Evolutionary conservation across 1,284 basidiomycete genomes (phyloP).

Genomic region (Phaffia rhodozyma): DNA sequence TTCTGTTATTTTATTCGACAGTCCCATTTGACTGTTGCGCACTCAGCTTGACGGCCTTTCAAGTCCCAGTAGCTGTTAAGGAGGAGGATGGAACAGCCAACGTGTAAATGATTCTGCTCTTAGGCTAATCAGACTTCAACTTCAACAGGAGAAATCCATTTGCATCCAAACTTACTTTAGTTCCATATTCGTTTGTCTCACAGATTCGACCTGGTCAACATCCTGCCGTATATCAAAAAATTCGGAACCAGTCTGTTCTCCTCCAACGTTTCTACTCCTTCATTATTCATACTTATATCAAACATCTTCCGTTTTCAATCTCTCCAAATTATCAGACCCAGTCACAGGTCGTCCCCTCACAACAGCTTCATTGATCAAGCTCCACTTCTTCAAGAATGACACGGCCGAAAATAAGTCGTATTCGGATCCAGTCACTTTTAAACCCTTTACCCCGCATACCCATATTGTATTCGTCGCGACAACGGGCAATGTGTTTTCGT

Average conservation of each 20-base stretch:
- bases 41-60: conserved; percentile 81
- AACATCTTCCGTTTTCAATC: background rate
- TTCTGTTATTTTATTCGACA: background rate
- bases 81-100: conserved; percentile 63
- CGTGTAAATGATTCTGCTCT: conserved; percentile 32
- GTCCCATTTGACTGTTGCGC: conserved; percentile 80
- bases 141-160: conserved; percentile 30
- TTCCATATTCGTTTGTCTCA: background rate
- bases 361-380: conserved; percentile 67
- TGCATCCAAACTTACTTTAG: conserved; percentile 42
- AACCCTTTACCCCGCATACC: conserved; percentile 79
- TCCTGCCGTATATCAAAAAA: conserved; percentile 41
- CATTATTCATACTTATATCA: conserved; percentile 54
- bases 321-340: conserved; percentile 47
- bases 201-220: conserved; percentile 14
- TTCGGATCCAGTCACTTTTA: conserved; percentile 77
- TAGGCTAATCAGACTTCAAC: conserved; percentile 10
- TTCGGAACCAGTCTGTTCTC: conserved; percentile 49
- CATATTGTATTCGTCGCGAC: conserved; percentile 80
- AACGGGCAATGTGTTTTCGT: conserved; percentile 82
- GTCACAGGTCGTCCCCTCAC: conserved; percentile 70
- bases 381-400: conserved; percentile 57
- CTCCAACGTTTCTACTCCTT: background rate
- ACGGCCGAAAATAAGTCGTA: background rate
- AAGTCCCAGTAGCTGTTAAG: conserved; percentile 74